Percentiles rank a stretch among this genome's conserved stretches.
phyloP scores from a whole-genome alignment of 1,284 basidiomycete genomes.

The Microbotryum intermedium region DNA sequence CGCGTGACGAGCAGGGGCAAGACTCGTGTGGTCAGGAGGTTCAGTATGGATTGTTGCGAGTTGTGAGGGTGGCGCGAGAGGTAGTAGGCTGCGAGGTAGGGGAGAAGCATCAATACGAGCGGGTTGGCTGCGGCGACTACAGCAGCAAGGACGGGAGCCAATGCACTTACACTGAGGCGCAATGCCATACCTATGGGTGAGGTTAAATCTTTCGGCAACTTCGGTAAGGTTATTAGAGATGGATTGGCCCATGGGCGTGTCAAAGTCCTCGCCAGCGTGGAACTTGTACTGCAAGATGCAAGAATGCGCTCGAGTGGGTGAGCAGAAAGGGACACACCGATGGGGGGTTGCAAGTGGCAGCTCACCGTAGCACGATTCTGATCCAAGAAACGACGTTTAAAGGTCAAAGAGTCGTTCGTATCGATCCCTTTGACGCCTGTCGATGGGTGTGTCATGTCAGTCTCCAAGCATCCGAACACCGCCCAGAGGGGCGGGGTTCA shows the following conservation, averaged over 20 bases:
- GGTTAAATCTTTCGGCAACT: slow-evolving; percentile 26
- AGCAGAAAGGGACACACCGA: neutral
- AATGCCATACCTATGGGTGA: slow-evolving; percentile 28
- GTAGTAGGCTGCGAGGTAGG: slow-evolving; percentile 23
- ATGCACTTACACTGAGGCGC: slow-evolving; percentile 23
- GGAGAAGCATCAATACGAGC: neutral
- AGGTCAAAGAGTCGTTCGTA: slow-evolving; percentile 2
- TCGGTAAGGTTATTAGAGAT: slow-evolving; percentile 18
- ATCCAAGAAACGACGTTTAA: slow-evolving; percentile 35
- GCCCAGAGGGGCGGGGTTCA: neutral
- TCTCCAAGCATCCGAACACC: neutral
- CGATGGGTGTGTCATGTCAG: neutral
- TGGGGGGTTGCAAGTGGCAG: too few species aligned
- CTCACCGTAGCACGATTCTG: slow-evolving; percentile 30
- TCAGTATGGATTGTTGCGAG: slow-evolving; percentile 20
- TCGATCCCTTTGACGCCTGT: slow-evolving; percentile 28
- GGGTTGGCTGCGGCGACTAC: neutral
- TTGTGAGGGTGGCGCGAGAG: slow-evolving; percentile 24
- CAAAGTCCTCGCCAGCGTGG: slow-evolving; percentile 26
- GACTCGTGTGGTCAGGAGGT: slow-evolving; percentile 26
- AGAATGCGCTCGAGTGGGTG: neutral
- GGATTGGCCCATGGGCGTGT: slow-evolving; percentile 20
- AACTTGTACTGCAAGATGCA: slow-evolving; percentile 20
- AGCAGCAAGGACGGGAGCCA: neutral
- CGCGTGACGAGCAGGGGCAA: slow-evolving; percentile 22